Evolutionary conservation across 164 flowering plant species (phyloP).

Genomic region (Cinnamomum micranthum): DNA sequence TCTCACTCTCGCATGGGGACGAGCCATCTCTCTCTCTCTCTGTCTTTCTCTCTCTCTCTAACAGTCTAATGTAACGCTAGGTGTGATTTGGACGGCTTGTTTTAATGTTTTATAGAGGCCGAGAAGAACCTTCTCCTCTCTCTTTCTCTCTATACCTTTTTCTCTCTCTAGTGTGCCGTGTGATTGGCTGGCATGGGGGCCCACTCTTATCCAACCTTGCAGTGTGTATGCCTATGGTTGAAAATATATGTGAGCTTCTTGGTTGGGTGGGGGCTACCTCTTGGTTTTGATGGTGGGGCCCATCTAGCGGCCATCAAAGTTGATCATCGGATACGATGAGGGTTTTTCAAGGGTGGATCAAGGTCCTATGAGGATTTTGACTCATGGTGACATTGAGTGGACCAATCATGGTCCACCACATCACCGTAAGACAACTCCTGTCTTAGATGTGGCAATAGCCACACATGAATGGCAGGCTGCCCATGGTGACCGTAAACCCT

Average conservation of each 20-base stretch:
- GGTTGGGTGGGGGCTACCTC: not conserved
- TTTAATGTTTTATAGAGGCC: not conserved
- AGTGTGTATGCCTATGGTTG: not conserved
- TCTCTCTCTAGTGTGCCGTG: not conserved
- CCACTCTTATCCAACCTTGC: not conserved
- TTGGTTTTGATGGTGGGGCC: not conserved
- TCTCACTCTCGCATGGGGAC: too few species aligned
- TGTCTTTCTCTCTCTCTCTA: too few species aligned
- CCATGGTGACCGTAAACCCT: too few species aligned
- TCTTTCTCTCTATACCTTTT: not conserved
- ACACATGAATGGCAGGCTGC: too few species aligned
- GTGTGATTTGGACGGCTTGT: not conserved
- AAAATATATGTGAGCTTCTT: not conserved
- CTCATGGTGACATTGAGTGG: too few species aligned
- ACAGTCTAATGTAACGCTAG: too few species aligned
- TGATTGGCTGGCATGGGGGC: not conserved
- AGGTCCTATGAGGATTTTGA: too few species aligned
- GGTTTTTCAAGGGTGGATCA: not conserved
- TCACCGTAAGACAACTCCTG: accelerated
- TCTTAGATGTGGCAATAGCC: too few species aligned
- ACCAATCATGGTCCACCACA: too few species aligned
- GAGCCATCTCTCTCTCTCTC: too few species aligned
- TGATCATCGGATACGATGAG: not conserved
- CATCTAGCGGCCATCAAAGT: not conserved
- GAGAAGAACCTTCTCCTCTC: not conserved